Evolutionary conservation across 2,329 filamentous ascomycete species (phyloP).

Genomic region (Penicillium sp.): DNA sequence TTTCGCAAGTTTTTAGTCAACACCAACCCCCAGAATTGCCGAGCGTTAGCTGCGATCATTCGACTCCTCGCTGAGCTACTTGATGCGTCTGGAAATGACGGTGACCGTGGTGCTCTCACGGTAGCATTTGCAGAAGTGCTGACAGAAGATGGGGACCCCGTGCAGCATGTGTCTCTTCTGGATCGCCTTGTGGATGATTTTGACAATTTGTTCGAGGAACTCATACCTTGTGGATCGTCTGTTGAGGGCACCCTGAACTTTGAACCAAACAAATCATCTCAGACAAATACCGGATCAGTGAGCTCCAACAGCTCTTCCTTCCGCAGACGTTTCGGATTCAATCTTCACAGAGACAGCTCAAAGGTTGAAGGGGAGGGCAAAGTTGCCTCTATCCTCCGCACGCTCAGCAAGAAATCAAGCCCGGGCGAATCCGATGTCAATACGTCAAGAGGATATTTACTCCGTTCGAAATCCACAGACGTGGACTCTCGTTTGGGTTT

Average conservation of each 20-base stretch:
- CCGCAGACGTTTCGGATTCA: constrained; percentile 75
- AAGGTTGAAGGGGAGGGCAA: constrained; percentile 63
- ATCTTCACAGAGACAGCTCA: constrained; percentile 72
- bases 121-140: constrained; percentile 83
- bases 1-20: constrained; percentile 50
- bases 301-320: constrained; percentile 83
- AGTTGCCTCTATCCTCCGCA: constrained; percentile 74
- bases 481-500: constrained; percentile 47
- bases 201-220: constrained; percentile 76
- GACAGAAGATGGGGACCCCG: constrained; percentile 67
- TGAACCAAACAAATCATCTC: constrained; percentile 54
- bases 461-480: constrained; percentile 73
- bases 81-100: constrained; percentile 84
- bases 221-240: constrained; percentile 41
- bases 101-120: constrained; percentile 80
- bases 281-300: constrained; percentile 65
- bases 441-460: constrained; percentile 60
- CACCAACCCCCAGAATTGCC: constrained; percentile 55
- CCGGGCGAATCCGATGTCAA: constrained; percentile 59
- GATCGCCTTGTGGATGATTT: constrained; percentile 87
- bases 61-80: constrained; percentile 81
- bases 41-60: constrained; percentile 76
- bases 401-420: constrained; percentile 73
- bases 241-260: constrained; percentile 41
- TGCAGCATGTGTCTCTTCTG: constrained; percentile 79